These are phyloP conservation scores for Tolypocladium pustulatum DNA, from an alignment of 2,329 filamentous ascomycete species.

Conservation along the genomic window DNA sequence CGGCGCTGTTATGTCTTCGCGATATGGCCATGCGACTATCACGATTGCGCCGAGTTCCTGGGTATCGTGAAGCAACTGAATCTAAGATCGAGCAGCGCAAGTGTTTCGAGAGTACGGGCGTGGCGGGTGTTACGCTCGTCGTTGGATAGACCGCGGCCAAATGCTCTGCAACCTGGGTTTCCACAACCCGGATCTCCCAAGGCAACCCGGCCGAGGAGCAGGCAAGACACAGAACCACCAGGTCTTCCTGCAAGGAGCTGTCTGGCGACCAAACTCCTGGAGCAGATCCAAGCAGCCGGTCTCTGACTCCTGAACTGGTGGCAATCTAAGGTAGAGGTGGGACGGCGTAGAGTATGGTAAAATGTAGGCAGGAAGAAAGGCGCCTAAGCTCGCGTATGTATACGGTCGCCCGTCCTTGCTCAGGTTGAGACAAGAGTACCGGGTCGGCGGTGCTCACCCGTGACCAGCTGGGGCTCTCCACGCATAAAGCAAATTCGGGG, in stretches of 20 bases:
- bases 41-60: background rate
- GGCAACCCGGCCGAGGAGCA: background rate
- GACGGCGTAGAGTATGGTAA: background rate
- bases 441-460: slow-evolving; percentile 18
- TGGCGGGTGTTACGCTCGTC: background rate
- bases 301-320: background rate
- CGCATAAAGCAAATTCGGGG: slow-evolving; percentile 35
- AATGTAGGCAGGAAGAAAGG: background rate
- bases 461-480: slow-evolving; percentile 33
- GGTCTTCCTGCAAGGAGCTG: background rate
- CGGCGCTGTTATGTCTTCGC: slow-evolving; percentile 7
- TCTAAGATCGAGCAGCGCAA: background rate
- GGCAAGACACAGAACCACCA: background rate
- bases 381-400: slow-evolving; percentile 7
- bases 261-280: background rate
- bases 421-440: slow-evolving; percentile 1
- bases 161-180: background rate
- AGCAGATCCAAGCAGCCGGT: background rate
- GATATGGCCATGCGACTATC: slow-evolving; percentile 9
- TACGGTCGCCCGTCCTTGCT: slow-evolving; percentile 8
- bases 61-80: background rate
- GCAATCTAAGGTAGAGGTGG: background rate
- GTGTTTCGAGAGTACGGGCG: background rate
- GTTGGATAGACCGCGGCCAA: background rate
- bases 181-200: background rate